phyloP scores from a whole-genome alignment of 176 grass and related monocot genomes.

The Ananas comosus region DNA sequence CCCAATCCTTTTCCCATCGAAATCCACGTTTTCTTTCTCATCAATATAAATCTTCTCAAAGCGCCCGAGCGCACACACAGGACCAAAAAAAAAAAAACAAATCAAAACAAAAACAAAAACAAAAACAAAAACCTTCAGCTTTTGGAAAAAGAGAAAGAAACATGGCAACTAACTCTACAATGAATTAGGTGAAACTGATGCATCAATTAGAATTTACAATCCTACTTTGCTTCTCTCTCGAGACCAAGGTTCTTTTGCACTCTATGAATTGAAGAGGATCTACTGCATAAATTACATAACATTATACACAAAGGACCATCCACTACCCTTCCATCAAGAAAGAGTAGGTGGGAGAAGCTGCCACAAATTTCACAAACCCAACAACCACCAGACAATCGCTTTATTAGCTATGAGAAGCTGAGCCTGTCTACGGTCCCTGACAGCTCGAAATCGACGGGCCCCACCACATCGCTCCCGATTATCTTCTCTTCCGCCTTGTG shows the following conservation, averaged over 20 bases:
- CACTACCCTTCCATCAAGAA: conserved; percentile 1
- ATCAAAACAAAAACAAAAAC: no score
- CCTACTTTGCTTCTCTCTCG: no score
- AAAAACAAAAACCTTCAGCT: neutral
- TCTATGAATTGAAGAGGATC: neutral
- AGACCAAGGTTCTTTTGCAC: neutral
- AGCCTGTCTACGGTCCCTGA: conserved; percentile 48
- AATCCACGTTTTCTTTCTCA: neutral
- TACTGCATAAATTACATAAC: neutral
- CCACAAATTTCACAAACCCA: neutral
- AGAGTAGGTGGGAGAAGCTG: neutral
- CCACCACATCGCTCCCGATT: conserved; percentile 31
- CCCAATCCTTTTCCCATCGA: no score
- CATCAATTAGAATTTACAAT: neutral
- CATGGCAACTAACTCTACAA: neutral
- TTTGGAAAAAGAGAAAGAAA: neutral
- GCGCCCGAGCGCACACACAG: no score
- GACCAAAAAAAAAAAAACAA: no score
- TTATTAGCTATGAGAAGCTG: conserved; percentile 53
- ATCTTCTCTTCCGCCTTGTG: conserved; percentile 24
- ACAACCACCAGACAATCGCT: neutral
- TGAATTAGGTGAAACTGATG: conserved; percentile 1
- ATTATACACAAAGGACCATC: conserved; percentile 3
- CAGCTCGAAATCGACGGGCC: conserved; percentile 23
- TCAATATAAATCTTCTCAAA: neutral